Evolutionary conservation across 208 protist genomes (phyloP), one percentile per base, ranked within the genome.

Genomic region (Histomonas meleagridis): DNA sequence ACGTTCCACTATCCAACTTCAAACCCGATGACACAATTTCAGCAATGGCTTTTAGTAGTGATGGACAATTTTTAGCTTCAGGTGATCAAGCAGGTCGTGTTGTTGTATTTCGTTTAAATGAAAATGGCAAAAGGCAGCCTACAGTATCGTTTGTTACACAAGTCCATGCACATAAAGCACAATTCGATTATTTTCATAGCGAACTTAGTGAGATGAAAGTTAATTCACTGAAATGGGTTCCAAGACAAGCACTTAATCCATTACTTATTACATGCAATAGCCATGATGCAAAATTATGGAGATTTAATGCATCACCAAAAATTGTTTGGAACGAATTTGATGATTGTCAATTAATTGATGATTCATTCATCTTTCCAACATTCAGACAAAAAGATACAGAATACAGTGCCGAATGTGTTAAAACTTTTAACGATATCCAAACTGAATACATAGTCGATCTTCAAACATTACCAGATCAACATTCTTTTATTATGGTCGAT

Each of bases 371-470:
- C n/a, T 43, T 81, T 51, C 70, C 70, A 51, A 81, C 26, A 21
- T 5, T 43, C 23, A 48, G 70, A 51, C 70, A 81, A 81, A 10
- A 4, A 12, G 70, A 81, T 23, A 43, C 43, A 5, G 51, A 81
- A 28, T 81, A 81, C 18, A 81, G 16, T 32, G 10, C 35, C 1
- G 40, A 81, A 51, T 81, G 70, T 43, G 40, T 81, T 43, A 18
- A 35, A 26, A 51, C 70, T 12, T 81, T 81, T 81, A 81, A 35
- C 23, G 70, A 81, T 28, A 46, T 81, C 1, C 70, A 81, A 51
- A 81, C 70, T 14, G 70, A 81, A 51, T 81, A 81, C n/a, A 28
- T 81, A 7, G 70, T 81, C 21, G 70, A 81, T 81, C 40, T 81
- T 16, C 70, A 81, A 46, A 23, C 23, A 4, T 23, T 81, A 1